Base-by-base conservation (phyloP, 768 basidiomycete genomes). In the Tylopilus rubrobrunneus region DNA sequence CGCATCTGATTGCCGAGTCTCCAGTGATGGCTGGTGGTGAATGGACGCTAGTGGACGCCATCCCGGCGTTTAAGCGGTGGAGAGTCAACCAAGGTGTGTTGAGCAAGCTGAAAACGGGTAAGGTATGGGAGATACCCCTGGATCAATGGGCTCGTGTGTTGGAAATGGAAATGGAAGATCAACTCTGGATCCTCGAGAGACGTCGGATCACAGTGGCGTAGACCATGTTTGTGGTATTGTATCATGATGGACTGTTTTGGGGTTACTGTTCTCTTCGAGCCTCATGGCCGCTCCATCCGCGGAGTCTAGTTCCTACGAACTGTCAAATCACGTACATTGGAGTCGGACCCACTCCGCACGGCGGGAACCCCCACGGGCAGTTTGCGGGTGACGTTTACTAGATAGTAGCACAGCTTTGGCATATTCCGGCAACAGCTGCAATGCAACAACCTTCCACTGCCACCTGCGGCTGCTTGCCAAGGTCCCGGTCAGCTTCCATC, bases 1-100 rank as follows among this genome's bases (percentile, higher is more conserved):
- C 88, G 1, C 86, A 91, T 63, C 71, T 84, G 46, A 83, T 92
- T 49, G 68, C 79, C 0, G 87, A 88, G 62, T 59, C 66, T 19
- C 53, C 61, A 36, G 61, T 67, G 59, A 36, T 62, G 61, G 51
- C 51, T 56, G 34, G 56, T 55, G 46, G 51, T 40, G 49, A 58
- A 27, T 87, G 84, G 85, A 59, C 56, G 19, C 62, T 74, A 4
- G 71, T 78, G 8, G 75, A 73, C 7, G 61, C 63, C 7, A 72
- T 89, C 36, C 55, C 63, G 1, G 78, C 74, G 0, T 86, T 85
- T 56, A 65, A 60, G 36, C 60, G 73, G 36, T 79, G 76, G 74
- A 64, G 52, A 41, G 19, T 69, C 15, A 64, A 69, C 23, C 36
- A 41, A 7, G 47, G 33, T 1, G 36, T 69, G 33, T 33, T 58